Base-by-base conservation (phyloP, 768 basidiomycete genomes). In the Tricholoma sp. region DNA sequence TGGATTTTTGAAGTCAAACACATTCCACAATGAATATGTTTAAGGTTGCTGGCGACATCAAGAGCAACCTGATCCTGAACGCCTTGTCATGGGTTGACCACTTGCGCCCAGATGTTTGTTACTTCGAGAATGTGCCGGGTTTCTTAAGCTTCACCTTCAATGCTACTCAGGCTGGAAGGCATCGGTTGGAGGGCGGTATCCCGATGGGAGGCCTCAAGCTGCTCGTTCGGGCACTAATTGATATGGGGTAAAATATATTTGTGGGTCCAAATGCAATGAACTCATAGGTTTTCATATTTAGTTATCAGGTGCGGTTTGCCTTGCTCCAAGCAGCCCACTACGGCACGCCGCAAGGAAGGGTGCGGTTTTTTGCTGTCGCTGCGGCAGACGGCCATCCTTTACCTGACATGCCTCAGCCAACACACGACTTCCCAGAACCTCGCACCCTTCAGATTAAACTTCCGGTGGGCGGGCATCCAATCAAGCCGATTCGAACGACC, bases 131-230 rank as follows among this genome's bases (percentile, higher is more conserved):
- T 59, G 83, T 84, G 4, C 74, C 75, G 0, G 81, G 81, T 0
- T 83, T 83, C 57, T 65, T 80, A 5, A 66, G 63, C 14, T 80
- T 71, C 59, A 71, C 68, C 7, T 70, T 84, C 5, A 73, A 75
- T 57, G 71, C 76, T 0, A 66, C 54, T 4, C 79, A 81, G 60
- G 71, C 64, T 9, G 69, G 70, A 11, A 58, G 61, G 29, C 70
- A 88, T 67, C 64, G 71, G n/a, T 74, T 84, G 0, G 76, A 74
- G 45, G 88, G 86, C 11, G 88, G 86, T 0, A 80, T 89, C 37
- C 73, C 79, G n/a, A 82, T 82, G 78, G 91, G 91, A 6, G 88
- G 88, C 0, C 64, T 92, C 1, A 91, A 89, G 66, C 76, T 92
- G 16, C 64, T 91, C 18, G 65, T 83, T 0, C 72, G 83, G 4